Percentiles rank a stretch among this genome's conserved stretches.
phyloP scores from a whole-genome alignment of 306 rosid genomes.

The Cucurbita maxima region DNA sequence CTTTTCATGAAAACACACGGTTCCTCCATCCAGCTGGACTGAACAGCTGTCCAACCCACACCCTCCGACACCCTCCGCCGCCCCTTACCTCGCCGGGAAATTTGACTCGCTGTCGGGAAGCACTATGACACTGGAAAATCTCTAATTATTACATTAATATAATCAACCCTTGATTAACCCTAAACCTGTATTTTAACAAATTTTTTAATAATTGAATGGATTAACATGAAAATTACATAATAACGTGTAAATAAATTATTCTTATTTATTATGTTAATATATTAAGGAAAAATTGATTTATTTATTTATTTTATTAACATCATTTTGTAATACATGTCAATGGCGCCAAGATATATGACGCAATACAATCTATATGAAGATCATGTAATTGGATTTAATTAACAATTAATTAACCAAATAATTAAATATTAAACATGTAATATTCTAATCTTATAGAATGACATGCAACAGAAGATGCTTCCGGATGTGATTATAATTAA shows the following conservation, averaged over 20 bases:
- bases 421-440: background rate
- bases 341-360: background rate
- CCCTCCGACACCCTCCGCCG: background rate
- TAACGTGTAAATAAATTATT: background rate
- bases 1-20: background rate
- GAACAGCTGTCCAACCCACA: background rate
- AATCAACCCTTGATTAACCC: background rate
- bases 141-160: background rate
- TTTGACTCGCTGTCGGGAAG: background rate
- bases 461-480: background rate
- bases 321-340: background rate
- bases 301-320: background rate
- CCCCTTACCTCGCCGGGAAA: background rate
- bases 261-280: background rate
- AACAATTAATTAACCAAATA: background rate
- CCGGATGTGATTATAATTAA: background rate
- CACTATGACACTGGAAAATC: background rate
- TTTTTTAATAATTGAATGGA: background rate
- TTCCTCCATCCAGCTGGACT: background rate
- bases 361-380: background rate
- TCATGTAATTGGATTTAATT: background rate
- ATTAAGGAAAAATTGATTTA: background rate
- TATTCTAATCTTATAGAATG: background rate
- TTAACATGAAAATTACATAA: background rate
- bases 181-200: no score